These are phyloP conservation scores for Coelastrella sp. DNA, from an alignment of 139 green algal genomes.

Conservation along the genomic window DNA sequence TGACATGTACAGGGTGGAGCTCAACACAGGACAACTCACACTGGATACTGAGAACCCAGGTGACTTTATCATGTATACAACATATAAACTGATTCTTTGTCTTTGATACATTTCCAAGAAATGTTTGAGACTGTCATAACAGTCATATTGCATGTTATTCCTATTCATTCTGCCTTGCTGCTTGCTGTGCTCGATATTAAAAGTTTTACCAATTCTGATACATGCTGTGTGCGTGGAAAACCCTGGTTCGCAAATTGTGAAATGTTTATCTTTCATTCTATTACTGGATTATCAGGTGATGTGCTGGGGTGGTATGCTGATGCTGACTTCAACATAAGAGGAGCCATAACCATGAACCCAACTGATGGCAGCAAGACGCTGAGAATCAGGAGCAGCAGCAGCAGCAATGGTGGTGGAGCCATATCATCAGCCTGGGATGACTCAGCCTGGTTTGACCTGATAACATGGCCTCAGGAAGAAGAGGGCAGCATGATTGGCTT, in stretches of 20 bases:
- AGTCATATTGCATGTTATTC: neutral
- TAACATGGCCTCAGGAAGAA: constrained; percentile 28
- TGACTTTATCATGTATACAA: neutral
- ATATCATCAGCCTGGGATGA: neutral
- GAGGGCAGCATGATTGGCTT: constrained; percentile 35
- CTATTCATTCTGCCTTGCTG: neutral
- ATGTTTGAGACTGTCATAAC: too few species aligned
- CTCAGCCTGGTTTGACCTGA: constrained; percentile 3
- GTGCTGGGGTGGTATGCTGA: constrained; percentile 21
- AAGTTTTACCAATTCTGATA: neutral
- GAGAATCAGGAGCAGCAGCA: neutral
- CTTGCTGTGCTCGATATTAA: too few species aligned
- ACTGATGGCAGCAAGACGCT: constrained; percentile 34
- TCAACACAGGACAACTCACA: neutral
- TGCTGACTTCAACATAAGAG: neutral
- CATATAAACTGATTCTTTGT: too few species aligned
- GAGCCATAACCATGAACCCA: constrained; percentile 18
- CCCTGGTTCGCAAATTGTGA: neutral
- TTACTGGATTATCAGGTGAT: neutral
- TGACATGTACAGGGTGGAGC: constrained; percentile 16
- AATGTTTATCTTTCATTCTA: neutral
- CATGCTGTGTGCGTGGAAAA: neutral
- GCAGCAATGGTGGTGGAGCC: neutral
- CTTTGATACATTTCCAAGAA: too few species aligned
- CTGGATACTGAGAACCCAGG: constrained; percentile 31